phyloP scores from a whole-genome alignment of 2,329 filamentous ascomycete genomes.

The Oidium heveae region DNA sequence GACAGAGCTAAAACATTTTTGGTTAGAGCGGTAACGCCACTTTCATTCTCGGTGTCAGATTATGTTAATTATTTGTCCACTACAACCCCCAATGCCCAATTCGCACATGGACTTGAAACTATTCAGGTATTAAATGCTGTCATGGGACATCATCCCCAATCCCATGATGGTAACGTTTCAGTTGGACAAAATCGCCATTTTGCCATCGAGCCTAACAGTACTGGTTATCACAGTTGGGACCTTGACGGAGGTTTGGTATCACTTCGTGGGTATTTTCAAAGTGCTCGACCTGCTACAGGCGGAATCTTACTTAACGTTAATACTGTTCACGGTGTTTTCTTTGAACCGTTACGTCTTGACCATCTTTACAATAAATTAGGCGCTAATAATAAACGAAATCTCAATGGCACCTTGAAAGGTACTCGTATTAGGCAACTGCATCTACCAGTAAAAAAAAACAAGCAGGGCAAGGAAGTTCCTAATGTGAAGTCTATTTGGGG shows the following conservation, averaged over 20 bases:
- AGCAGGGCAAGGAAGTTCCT: slow-evolving; percentile 1
- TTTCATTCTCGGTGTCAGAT: slow-evolving; percentile 1
- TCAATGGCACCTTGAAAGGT: neutral
- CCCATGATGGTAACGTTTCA: neutral
- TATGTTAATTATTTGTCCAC: neutral
- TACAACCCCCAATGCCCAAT: neutral
- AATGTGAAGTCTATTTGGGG: slow-evolving; percentile 1
- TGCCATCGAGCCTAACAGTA: slow-evolving; percentile 3
- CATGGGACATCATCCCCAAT: slow-evolving; percentile 2
- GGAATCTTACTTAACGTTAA: slow-evolving; percentile 1
- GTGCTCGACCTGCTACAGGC: slow-evolving; percentile 1
- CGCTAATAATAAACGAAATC: neutral
- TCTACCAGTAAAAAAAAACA: slow-evolving; percentile 1
- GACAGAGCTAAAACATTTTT: neutral
- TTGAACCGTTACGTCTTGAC: neutral
- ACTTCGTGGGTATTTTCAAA: slow-evolving; percentile 1
- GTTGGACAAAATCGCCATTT: slow-evolving; percentile 1
- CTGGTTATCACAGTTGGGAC: neutral
- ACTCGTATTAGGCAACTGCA: neutral
- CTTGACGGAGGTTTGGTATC: slow-evolving; percentile 1
- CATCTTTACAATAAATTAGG: neutral
- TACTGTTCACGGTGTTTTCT: slow-evolving; percentile 1
- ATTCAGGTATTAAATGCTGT: slow-evolving; percentile 1
- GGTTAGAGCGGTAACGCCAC: neutral
- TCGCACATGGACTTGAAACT: neutral